Base-by-base conservation (phyloP, 495 filamentous ascomycete species). In the Penicillium flavigenum region DNA sequence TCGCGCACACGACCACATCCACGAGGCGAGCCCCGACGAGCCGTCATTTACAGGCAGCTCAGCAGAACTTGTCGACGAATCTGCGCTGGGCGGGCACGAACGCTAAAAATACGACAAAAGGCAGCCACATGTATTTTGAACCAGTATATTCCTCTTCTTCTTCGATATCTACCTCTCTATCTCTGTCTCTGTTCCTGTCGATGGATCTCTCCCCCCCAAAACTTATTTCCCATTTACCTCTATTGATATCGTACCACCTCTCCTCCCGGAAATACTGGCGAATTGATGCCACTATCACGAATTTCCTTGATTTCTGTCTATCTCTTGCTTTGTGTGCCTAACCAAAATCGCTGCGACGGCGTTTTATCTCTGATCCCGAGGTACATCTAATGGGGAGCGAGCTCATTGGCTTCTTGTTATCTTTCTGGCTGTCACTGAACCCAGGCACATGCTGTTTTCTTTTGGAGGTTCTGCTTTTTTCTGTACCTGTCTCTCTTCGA, bases 21-120 rank as follows among this genome's bases (percentile, higher is more conserved):
- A 79, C 55, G 84, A 78, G 58, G 79, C 82, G 32, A 82, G 72
- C 59, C 73, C 75, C 31, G 77, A 84, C n/a, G 80, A 85, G 43
- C 78, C 79, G 0, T 73, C 75, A 4, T 70, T 80, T 22, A 63
- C 72, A 2, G 76, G 78, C n/a, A 81, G 78, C 34, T 68, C 72
- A 12, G 80, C 80, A 10, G 80, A 82, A 61, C 62, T 82, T 20
- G 77, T 82, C 12, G 69, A 74, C 38, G 71, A 71, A 47, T 62
- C 64, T 11, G 34, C 56, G 8, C 64, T 66, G 22, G 24, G 17
- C 16, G 42, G 47, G 20, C 53, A 58, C 20, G 57, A 32, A 56
- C 60, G 22, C 26, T 46, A 53, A 22, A 36, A 27, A 20, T 8
- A 34, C 24, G 34, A 20, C 42, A 22, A 55, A 47, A 38, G 17